Evolutionary conservation across 1,284 basidiomycete species (phyloP).

Genomic region (Inonotus hispidus): DNA sequence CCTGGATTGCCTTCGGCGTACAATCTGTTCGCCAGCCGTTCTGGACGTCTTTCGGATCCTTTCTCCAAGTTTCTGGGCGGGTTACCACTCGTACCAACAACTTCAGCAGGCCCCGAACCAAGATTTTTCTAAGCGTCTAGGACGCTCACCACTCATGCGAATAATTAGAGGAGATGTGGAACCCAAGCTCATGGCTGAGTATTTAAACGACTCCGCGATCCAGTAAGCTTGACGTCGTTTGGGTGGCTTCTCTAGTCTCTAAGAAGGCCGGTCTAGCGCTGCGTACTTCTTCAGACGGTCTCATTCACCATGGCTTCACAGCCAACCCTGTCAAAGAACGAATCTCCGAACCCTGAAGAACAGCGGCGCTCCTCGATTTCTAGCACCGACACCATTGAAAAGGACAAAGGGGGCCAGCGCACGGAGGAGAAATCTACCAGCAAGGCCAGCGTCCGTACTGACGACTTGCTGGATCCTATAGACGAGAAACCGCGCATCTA

Average conservation of each 20-base stretch:
- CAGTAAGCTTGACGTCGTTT: background rate
- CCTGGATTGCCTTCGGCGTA: background rate
- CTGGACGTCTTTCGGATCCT: background rate
- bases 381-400: background rate
- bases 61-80: too few species aligned
- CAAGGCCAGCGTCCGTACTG: background rate
- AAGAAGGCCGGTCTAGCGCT: background rate
- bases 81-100: too few species aligned
- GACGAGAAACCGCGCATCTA: conserved; percentile 17
- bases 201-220: background rate
- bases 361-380: background rate
- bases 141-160: background rate
- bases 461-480: conserved; percentile 18
- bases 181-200: background rate
- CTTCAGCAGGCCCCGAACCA: too few species aligned
- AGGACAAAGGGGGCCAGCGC: background rate
- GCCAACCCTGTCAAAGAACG: background rate
- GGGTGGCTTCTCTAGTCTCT: background rate
- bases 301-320: background rate
- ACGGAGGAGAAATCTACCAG: background rate
- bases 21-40: background rate
- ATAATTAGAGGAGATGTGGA: background rate
- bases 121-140: too few species aligned
- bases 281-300: background rate
- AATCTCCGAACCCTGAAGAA: background rate